Base-by-base conservation (phyloP, 176 grass and related monocot species). In the Eleusine indica region DNA sequence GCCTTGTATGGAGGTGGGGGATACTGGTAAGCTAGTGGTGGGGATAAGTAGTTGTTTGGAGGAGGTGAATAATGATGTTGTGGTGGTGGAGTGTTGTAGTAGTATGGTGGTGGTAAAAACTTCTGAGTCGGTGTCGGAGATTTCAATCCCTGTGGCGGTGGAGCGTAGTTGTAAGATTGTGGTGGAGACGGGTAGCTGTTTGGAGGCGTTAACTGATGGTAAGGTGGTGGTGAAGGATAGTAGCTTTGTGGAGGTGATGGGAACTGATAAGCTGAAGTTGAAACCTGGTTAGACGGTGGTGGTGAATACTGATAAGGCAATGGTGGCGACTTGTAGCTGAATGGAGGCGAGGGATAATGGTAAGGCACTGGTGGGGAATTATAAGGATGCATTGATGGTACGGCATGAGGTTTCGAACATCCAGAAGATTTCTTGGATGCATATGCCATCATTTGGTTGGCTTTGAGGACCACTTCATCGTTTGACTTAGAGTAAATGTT, bases 401-500 rank as follows among this genome's bases (percentile, higher is more conserved):
- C 47, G 49, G 70, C 84, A 51, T 87, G 88, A 63, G 68, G 84
- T 80, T 90, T 80, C 0, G 77, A 84, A 74, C 90, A 91, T 54
- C 64, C 82, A 49, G 61, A 71, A 53, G 67, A 44, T 43, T 88
- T 88, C 77, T 86, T 82, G n/a, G 93, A 91, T 75, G 90, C 90
- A 79, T 88, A 92, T 52, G 90, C 90, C 73, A 95, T 57, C 78
- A 90, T 28, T 48, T 78, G 75, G 77, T 92, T 86, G 38, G 93
- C 90, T 84, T 92, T 74, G 60, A 95, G 78, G 49, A 95, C 90
- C 85, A 95, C 71, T 82, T 80, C 87, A 41, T 90, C 12, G 4
- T 40, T 80, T 65, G 82, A 90, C 75, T 86, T 68, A 1, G 82
- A 86, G 41, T 86, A 79, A 52, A 88, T 56, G 18, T 77, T 84